These are phyloP conservation scores for Alternaria triticina DNA, from an alignment of 2,329 filamentous ascomycete genomes.

Conservation along the genomic window DNA sequence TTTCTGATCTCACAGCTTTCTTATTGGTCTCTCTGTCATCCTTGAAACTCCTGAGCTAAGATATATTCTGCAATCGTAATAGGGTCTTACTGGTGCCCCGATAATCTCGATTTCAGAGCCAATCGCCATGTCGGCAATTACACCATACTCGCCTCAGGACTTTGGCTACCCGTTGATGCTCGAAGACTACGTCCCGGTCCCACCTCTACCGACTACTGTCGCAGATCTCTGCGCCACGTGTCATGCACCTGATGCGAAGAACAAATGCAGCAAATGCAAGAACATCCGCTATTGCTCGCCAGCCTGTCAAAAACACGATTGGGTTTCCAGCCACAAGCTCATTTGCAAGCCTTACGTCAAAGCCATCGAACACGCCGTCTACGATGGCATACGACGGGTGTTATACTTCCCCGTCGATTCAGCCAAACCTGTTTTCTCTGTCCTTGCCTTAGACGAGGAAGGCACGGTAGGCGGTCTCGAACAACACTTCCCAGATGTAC, in stretches of 20 bases:
- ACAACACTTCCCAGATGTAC: constrained; percentile 4
- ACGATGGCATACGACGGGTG: neutral
- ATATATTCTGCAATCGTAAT: too few relatives aligned
- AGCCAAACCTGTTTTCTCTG: constrained; percentile 3
- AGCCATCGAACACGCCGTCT: neutral
- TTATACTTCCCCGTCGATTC: constrained; percentile 2
- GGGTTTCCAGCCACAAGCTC: constrained; percentile 10
- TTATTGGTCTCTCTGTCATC: neutral
- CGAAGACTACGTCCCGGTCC: constrained; percentile 6
- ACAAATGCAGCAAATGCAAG: constrained; percentile 15
- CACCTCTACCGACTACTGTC: neutral
- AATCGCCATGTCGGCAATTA: neutral
- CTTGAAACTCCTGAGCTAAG: neutral
- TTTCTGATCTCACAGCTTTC: neutral
- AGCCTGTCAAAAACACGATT: constrained; percentile 13
- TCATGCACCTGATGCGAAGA: neutral
- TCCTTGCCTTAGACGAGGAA: constrained; percentile 1
- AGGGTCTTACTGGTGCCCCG: too few relatives aligned
- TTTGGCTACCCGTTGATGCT: constrained; percentile 14
- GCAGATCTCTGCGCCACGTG: constrained; percentile 12
- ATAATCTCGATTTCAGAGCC: neutral
- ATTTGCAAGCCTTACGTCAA: constrained; percentile 7
- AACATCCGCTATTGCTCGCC: constrained; percentile 17
- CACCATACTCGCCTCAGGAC: constrained; percentile 8
- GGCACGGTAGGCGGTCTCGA: neutral